Evolutionary conservation across 75 land plant species (phyloP).

Genomic region (Pseudotsuga menziesii): DNA sequence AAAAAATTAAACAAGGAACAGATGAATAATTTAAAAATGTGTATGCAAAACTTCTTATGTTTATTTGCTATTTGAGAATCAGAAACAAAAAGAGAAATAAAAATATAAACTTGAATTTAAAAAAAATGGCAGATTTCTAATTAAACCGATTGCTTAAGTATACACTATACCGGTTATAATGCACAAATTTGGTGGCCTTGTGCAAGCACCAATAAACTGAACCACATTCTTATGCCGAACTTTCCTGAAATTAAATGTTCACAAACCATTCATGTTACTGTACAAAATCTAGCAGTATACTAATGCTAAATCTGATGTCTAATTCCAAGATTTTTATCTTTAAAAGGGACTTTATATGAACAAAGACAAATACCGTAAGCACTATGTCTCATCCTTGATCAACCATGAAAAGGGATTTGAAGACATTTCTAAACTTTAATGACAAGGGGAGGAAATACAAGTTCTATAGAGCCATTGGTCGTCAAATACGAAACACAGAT

Average conservation of each 20-base stretch:
- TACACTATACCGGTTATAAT: constrained; percentile 89
- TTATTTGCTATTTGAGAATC: neutral
- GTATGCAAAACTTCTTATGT: neutral
- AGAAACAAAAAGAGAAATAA: neutral
- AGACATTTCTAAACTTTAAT: no score
- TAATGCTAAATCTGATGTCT: neutral
- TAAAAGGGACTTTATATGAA: neutral
- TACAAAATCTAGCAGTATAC: neutral
- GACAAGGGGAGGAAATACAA: no score
- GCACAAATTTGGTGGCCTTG: constrained; percentile 80
- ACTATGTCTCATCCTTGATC: no score
- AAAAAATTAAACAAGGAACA: neutral
- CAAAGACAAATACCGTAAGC: no score
- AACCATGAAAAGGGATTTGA: no score
- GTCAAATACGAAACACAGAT: neutral
- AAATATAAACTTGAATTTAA: neutral
- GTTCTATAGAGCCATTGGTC: neutral
- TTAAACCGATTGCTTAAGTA: no score
- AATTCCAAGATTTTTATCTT: neutral
- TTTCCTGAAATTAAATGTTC: constrained; percentile 54
- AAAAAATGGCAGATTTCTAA: no score
- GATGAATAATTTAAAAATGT: neutral
- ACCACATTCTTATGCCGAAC: constrained; percentile 97
- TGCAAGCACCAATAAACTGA: constrained; percentile 98
- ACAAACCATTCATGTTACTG: neutral